Base-by-base conservation (phyloP, 2,329 filamentous ascomycete genomes). In the Ceratocystiopsis brevicomis region DNA sequence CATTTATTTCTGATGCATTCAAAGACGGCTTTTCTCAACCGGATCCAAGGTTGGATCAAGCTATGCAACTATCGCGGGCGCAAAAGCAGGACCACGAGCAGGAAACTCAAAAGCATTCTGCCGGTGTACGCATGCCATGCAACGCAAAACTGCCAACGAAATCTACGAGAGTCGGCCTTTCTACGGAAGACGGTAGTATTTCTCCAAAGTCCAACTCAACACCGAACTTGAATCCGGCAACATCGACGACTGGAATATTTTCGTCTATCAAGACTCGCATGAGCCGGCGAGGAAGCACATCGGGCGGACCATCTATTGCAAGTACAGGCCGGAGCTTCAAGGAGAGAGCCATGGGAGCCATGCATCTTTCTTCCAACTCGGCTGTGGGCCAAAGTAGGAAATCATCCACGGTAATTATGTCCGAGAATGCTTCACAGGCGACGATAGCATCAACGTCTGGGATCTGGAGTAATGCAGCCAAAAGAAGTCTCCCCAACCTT, bases 251-350 rank as follows among this genome's bases (percentile, higher is more conserved):
- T 8, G 44, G 50, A 2, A 38, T 52, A 4, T 39, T 51, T 9
- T 47, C 49, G 5, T 45, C 45, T 1, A 45, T 52, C 18, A 50
- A 44, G 37, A 43, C 44, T 15, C 48, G 45, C n/a, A 49, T 52
- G 2, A 43, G 48, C 40, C 46, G 47, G 12, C 41, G 44, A 9
- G 44, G 43, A 45, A 48, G 47, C 17, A 39, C 37, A 5, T 45
- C 49, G 5, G 48, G 47, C 37, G 37, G 44, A 1, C 13, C 37
- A 16, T 32, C 33, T 37, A 37, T n/a, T 13, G 30, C 21, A 15
- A 37, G 21, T 2, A 33, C 35, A 9, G 38, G 42, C 1, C 44
- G 43, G 4, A 52, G 47, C 36, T 51, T 50, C 32, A 48, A 41
- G 15, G 49, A 49, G 11, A 43, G 45, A 18, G 44, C 49, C 8